Conservation (phyloP, 139 green algal species). For the Medakamo hakoo region DNA sequence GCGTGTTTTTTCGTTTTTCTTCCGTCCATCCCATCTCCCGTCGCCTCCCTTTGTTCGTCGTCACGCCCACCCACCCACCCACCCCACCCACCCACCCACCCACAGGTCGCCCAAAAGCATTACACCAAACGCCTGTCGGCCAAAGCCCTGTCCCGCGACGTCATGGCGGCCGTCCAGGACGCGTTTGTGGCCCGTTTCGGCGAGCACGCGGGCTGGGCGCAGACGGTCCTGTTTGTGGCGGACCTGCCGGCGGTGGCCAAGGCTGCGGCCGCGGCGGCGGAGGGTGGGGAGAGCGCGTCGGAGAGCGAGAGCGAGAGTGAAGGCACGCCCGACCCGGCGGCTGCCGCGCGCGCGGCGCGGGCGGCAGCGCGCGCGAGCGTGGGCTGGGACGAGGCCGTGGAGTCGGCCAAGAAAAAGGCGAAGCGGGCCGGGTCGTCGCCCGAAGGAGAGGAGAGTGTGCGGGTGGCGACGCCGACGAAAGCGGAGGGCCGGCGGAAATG, state of each 20-base stretch:
- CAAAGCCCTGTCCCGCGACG: not conserved
- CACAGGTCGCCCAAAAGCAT: not conserved
- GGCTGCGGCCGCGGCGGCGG: too few species aligned
- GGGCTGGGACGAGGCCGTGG: not conserved
- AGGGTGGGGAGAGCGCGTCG: not conserved
- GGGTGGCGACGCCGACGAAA: too few species aligned
- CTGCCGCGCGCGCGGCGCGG: too few species aligned
- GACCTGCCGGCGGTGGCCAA: not conserved
- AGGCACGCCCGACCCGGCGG: too few species aligned
- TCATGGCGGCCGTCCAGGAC: not conserved
- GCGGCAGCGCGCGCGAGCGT: not conserved
- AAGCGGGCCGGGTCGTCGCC: too few species aligned
- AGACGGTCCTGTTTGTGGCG: not conserved
- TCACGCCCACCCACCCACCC: too few species aligned
- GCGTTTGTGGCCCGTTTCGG: not conserved
- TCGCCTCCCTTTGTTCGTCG: too few species aligned
- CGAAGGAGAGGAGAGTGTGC: too few species aligned
- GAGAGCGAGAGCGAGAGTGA: not conserved
- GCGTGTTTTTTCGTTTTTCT: too few species aligned
- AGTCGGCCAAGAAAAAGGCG: not conserved
- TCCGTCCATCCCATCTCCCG: too few species aligned
- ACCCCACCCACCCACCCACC: too few species aligned
- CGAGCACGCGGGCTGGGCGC: not conserved
- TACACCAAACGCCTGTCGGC: not conserved
- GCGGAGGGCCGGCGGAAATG: too few species aligned